phyloP scores from a whole-genome alignment of 257 asterid species.

The Avicennia marina region DNA sequence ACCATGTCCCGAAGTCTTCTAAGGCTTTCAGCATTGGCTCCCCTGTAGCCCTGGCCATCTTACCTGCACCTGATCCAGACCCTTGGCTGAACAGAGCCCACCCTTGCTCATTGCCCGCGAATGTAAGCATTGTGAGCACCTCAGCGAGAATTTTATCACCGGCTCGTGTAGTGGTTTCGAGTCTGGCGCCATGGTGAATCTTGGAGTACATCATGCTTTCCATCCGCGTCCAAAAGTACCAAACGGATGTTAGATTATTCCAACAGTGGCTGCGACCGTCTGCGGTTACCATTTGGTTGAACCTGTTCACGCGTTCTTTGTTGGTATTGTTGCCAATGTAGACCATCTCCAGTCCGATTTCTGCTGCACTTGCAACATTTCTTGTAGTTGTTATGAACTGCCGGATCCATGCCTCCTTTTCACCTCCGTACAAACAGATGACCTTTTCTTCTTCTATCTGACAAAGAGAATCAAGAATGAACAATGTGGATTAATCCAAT shows the following conservation, averaged over 20 bases:
- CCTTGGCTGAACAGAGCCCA: slow-evolving; percentile 79
- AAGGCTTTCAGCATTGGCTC: slow-evolving; percentile 35
- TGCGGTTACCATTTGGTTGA: slow-evolving; percentile 23
- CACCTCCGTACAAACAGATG: slow-evolving; percentile 81
- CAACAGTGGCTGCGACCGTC: slow-evolving; percentile 41
- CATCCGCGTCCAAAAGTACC: slow-evolving; percentile 77
- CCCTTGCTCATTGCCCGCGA: slow-evolving; percentile 52
- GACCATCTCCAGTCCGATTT: slow-evolving; percentile 50
- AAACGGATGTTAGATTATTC: slow-evolving; percentile 38
- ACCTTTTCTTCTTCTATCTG: slow-evolving; percentile 45
- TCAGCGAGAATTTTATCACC: slow-evolving; percentile 54
- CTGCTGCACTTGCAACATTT: slow-evolving; percentile 27
- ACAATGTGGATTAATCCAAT: no score
- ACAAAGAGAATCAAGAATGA: not conserved
- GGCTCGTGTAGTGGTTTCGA: not conserved
- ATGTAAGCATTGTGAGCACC: slow-evolving; percentile 56
- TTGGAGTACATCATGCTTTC: slow-evolving; percentile 85
- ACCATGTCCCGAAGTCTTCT: slow-evolving; percentile 44
- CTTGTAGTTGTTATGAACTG: slow-evolving; percentile 33
- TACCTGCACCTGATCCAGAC: slow-evolving; percentile 21
- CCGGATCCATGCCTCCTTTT: slow-evolving; percentile 58
- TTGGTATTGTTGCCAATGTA: slow-evolving; percentile 51
- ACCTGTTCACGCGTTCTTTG: slow-evolving; percentile 30
- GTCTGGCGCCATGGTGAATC: slow-evolving; percentile 41
- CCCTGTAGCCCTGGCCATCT: slow-evolving; percentile 60